Evolutionary conservation across 306 rosid species (phyloP), one percentile per base, ranked within the genome.

Genomic region (Quercus parvula): DNA sequence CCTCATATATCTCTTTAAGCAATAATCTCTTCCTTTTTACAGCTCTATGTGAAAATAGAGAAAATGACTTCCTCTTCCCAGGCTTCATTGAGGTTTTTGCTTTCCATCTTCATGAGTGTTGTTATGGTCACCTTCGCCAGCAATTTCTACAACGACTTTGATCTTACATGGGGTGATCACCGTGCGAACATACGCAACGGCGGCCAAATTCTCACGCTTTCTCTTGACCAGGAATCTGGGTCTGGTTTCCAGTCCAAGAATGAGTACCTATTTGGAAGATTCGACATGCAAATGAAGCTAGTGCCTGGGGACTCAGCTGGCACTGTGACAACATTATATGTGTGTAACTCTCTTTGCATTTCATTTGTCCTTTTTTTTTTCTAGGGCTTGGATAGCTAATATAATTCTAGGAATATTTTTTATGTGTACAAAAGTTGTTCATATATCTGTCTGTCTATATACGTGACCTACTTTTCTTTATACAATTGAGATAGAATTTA

Each of bases 231-330:
- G 78, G 79, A 56, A 72, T 94, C 97, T 31, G 97, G 98, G 15
- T 94, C 97, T 20, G 98, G 98, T 67, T 91, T 94, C 52, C 73
- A 83, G 54, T 92, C 98, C 28, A 94, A 92, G 75, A 84, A 71
- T 44, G 83, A 90, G 73, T 94, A 88, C 79, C 75, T 89, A 0
- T 90, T 90, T 46, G 97, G 91, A 1, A 86, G 94, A 54, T 86
- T 94, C 27, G 98, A 92, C 75, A 85, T 92, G 87, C 91, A 92
- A 59, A 88, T 94, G 76, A 94, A 82, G 89, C 86, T 86, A 2
- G 98, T 94, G 41, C 78, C 94, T 17, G 96, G 94, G 30, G 89
- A 94, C 81, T 94, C 98, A 12, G 98, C 96, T 68, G 96, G 97
- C 82, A 92, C 98, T 15, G 96, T 90, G 78, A 90, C 98, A 44